Conservation (phyloP, 805 yeast genomes). For the Teunomyces kruisii region DNA sequence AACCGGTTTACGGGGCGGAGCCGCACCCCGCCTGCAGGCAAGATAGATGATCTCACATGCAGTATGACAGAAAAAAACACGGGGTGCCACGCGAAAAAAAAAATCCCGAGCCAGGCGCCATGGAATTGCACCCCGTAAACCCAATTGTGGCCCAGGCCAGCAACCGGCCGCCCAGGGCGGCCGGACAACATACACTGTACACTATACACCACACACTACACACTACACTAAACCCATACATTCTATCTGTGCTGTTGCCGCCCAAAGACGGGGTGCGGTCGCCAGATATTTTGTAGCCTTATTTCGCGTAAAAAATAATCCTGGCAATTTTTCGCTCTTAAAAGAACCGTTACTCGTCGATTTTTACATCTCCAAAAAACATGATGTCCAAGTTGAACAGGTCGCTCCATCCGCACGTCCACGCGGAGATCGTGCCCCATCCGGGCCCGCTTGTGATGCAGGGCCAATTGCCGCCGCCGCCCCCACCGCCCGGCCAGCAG, state of each 20-base stretch:
- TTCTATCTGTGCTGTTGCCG: too few species aligned
- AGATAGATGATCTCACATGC: background rate
- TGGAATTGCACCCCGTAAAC: background rate
- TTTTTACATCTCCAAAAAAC: background rate
- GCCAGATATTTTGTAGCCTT: background rate
- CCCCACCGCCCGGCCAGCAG: background rate
- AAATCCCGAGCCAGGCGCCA: background rate
- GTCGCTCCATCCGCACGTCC: conserved; percentile 5
- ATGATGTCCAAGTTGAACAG: conserved; percentile 3
- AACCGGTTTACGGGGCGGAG: too few species aligned
- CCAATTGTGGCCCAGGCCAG: too few species aligned
- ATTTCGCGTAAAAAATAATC: background rate
- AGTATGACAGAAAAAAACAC: conserved; percentile 1
- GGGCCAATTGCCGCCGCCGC: conserved; percentile 1
- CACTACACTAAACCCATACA: too few species aligned
- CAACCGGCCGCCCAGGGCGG: too few species aligned
- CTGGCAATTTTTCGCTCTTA: background rate
- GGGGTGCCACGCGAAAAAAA: conserved; percentile 3
- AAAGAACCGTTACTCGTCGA: conserved; percentile 4
- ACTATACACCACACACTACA: too few species aligned
- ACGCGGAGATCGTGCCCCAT: conserved; percentile 3
- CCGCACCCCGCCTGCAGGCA: background rate
- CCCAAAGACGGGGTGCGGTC: too few species aligned
- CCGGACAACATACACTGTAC: too few species aligned
- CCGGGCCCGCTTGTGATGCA: conserved; percentile 4